phyloP scores from a whole-genome alignment of 2,329 filamentous ascomycete genomes.

The Ophiocordyceps camponoti-leonardi region DNA sequence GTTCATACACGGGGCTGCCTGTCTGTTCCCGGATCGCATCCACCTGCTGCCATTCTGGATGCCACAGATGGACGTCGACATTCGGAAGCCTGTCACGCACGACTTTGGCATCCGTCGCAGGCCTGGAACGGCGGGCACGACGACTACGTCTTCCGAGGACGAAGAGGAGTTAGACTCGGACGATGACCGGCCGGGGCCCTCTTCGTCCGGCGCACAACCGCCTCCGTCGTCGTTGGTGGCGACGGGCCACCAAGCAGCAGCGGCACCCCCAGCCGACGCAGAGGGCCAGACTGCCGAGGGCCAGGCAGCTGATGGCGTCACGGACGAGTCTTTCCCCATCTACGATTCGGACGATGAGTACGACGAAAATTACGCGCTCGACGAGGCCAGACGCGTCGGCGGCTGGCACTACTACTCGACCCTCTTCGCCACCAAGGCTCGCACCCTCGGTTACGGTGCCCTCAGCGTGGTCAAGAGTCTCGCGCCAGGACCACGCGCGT shows the following conservation, averaged over 20 bases:
- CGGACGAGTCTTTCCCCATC: constrained; percentile 58
- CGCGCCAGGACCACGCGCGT: constrained; percentile 35
- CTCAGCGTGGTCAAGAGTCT: constrained; percentile 29
- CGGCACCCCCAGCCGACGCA: constrained; percentile 32
- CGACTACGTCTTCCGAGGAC: constrained; percentile 55
- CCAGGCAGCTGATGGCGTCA: constrained; percentile 42
- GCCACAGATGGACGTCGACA: constrained; percentile 96
- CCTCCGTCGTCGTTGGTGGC: not conserved
- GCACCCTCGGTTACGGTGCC: constrained; percentile 22
- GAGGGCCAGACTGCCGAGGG: constrained; percentile 90
- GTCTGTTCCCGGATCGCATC: constrained; percentile 73
- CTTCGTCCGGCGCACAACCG: not conserved
- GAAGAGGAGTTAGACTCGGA: constrained; percentile 56
- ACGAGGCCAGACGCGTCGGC: constrained; percentile 60
- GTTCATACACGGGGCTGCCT: constrained; percentile 90
- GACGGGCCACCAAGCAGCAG: not conserved
- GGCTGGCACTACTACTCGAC: constrained; percentile 58
- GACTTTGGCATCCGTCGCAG: constrained; percentile 73
- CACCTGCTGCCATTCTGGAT: constrained; percentile 91
- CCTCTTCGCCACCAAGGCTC: constrained; percentile 30
- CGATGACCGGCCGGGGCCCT: constrained; percentile 30
- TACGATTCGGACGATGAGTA: constrained; percentile 80
- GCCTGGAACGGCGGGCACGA: constrained; percentile 54
- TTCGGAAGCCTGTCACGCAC: constrained; percentile 78
- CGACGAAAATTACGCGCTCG: constrained; percentile 55